Conservation (phyloP, 2,329 filamentous ascomycete species). For the Hirsutella rhossiliensis region DNA sequence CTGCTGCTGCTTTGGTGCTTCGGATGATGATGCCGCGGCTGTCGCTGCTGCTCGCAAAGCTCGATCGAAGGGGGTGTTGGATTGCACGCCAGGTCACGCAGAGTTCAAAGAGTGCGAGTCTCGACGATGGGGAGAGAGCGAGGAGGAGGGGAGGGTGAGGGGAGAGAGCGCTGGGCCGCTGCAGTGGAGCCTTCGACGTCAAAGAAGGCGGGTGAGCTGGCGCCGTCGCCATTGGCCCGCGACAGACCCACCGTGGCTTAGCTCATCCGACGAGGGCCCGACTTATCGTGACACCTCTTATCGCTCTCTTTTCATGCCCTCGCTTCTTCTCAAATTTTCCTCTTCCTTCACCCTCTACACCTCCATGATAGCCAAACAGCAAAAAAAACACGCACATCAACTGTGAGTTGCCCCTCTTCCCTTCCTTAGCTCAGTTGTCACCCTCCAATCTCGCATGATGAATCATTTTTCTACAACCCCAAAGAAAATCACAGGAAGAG, state of each 20-base stretch:
- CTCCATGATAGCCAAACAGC: too few relatives aligned
- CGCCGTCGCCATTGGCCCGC: not conserved
- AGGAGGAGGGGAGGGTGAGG: not conserved
- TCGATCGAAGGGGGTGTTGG: too few relatives aligned
- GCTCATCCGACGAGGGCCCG: not conserved
- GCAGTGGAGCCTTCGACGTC: not conserved
- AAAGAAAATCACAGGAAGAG: constrained; percentile 29
- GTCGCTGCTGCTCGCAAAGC: not conserved
- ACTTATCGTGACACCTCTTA: too few relatives aligned
- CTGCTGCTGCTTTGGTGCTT: constrained; percentile 2
- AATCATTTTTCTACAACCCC: constrained; percentile 29
- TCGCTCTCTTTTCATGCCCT: too few relatives aligned
- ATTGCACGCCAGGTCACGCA: too few relatives aligned
- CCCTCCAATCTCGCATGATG: constrained; percentile 23
- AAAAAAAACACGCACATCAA: too few relatives aligned
- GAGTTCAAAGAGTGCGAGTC: not conserved
- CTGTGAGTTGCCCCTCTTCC: not conserved
- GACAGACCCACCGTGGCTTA: not conserved
- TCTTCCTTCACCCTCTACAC: too few relatives aligned
- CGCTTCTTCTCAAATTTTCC: too few relatives aligned
- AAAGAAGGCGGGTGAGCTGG: not conserved
- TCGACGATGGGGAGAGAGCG: not conserved
- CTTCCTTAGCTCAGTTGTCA: too few relatives aligned
- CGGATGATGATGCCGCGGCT: not conserved
- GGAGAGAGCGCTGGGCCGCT: not conserved